Base-by-base conservation (phyloP, 495 filamentous ascomycete species). In the Peziza echinospora region DNA sequence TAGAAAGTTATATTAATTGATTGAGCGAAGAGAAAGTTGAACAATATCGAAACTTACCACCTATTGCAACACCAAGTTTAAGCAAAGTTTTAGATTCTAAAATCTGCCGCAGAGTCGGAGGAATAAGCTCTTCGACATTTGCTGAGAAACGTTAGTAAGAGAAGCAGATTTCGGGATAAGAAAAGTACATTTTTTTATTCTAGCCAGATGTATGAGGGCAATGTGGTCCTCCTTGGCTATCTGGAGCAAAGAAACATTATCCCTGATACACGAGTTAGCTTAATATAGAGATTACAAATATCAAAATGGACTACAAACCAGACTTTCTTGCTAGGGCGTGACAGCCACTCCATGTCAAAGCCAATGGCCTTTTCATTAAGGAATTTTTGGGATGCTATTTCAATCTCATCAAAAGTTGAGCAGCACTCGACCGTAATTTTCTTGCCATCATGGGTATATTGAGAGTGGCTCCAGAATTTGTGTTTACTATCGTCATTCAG, bases 281-380 rank as follows among this genome's bases (percentile, higher is more conserved):
- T 51, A 55, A 51, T 47, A 54, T 30, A 51, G 51, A 21, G 52
- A 55, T n/a, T n/a, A n/a, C n/a, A n/a, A n/a, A n/a, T n/a, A n/a
- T n/a, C n/a, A n/a, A n/a, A n/a, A n/a, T n/a, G n/a, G n/a, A 37
- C 28, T 21, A 23, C 13, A 43, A 19, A 23, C 30, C 16, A 43
- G 13, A 21, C 41, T 21, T 21, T 21, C 41, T 24, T 43, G 13
- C 16, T 43, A 24, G 41, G 17, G 30, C 17, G 26, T 19, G 70
- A 49, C 50, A 68, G 63, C 85, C 85, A 93, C 63, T 93, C 85
- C 53, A 93, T 67, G 56, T 93, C 85, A 50, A 93, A 83, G 6
- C 83, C 82, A 28, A 93, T 58, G 8, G 92, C 59, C 46, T 72
- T 66, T 53, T 86, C 73, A 10, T 73, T 48, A 30, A 77, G 57